phyloP scores from a whole-genome alignment of 805 yeast species.

The Helenozyma baotianmanensis region DNA sequence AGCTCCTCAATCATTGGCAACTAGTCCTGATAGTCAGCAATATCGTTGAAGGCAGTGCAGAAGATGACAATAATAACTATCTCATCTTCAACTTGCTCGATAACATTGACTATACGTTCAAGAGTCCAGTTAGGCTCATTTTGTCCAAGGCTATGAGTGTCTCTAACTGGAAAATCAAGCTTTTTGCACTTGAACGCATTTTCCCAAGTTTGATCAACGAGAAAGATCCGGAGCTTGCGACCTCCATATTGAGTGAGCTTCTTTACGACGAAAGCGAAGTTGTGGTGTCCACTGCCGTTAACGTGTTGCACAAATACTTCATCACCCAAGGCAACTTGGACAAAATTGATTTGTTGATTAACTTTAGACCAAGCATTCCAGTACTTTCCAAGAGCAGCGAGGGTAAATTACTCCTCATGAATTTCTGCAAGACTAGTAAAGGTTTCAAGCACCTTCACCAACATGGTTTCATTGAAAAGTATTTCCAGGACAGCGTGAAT shows the following conservation, averaged over 20 bases:
- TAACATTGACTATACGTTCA: slow-evolving; percentile 54
- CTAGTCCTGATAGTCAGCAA: slow-evolving; percentile 77
- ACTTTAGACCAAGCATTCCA: slow-evolving; percentile 50
- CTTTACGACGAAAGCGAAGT: slow-evolving; percentile 52
- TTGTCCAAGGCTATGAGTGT: slow-evolving; percentile 61
- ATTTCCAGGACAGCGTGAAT: slow-evolving; percentile 7
- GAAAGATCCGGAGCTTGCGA: slow-evolving; percentile 43
- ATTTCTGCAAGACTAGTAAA: slow-evolving; percentile 56
- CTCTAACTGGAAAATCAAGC: slow-evolving; percentile 47
- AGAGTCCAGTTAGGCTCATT: slow-evolving; percentile 65
- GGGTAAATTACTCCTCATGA: slow-evolving; percentile 49
- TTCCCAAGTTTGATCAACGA: slow-evolving; percentile 34
- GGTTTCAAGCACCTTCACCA: slow-evolving; percentile 63
- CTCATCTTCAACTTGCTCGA: slow-evolving; percentile 54
- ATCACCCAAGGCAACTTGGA: slow-evolving; percentile 21
- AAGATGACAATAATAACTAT: slow-evolving; percentile 35
- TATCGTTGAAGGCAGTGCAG: slow-evolving; percentile 48
- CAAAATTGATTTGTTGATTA: slow-evolving; percentile 48
- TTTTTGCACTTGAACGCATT: slow-evolving; percentile 54
- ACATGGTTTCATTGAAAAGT: slow-evolving; percentile 34
- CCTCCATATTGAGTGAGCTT: slow-evolving; percentile 57
- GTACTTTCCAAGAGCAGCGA: slow-evolving; percentile 19
- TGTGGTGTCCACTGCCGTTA: slow-evolving; percentile 18
- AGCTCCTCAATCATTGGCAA: slow-evolving; percentile 75
- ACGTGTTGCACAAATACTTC: slow-evolving; percentile 19